Conservation (phyloP, 352 stramenopile species). For the Phytophthora cryptogea region DNA sequence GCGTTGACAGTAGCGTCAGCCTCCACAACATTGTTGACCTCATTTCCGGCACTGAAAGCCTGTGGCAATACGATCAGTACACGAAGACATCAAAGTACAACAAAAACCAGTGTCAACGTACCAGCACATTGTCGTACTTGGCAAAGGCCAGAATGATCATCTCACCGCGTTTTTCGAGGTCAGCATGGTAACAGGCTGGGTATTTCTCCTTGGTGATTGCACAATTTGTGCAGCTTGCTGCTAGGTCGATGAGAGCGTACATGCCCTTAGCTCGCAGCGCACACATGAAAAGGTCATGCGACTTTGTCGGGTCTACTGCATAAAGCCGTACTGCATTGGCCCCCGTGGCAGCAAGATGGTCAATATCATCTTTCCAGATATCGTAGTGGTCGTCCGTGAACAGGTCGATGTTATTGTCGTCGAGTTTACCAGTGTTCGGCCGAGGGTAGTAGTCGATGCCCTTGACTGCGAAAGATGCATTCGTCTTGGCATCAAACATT, state of each 20-base stretch:
- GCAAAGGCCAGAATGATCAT: slow-evolving; percentile 81
- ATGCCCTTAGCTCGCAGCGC: slow-evolving; percentile 73
- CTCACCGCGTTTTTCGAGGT: slow-evolving; percentile 73
- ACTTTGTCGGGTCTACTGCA: slow-evolving; percentile 79
- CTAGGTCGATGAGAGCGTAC: slow-evolving; percentile 75
- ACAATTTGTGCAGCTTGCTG: slow-evolving; percentile 55
- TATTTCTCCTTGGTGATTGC: slow-evolving; percentile 55
- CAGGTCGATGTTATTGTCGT: slow-evolving; percentile 82
- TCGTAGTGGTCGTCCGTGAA: slow-evolving; percentile 78
- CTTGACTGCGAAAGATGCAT: slow-evolving; percentile 61
- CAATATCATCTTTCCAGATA: slow-evolving; percentile 75
- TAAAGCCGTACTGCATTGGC: slow-evolving; percentile 87
- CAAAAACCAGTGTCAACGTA: slow-evolving; percentile 2
- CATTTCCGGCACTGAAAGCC: slow-evolving; percentile 79
- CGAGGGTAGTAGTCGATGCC: slow-evolving; percentile 90
- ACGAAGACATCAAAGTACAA: neutral
- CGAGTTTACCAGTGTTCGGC: slow-evolving; percentile 66
- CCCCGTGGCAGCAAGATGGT: slow-evolving; percentile 56
- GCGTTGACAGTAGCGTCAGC: slow-evolving; percentile 49
- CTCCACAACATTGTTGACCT: slow-evolving; percentile 75
- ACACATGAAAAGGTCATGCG: slow-evolving; percentile 90
- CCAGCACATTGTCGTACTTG: slow-evolving; percentile 85
- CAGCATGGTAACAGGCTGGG: slow-evolving; percentile 57
- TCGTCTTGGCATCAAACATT: slow-evolving; percentile 78
- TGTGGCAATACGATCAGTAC: neutral